Percentiles rank a stretch among this genome's conserved stretches.
Conservation (phyloP, 345 rosid genomes). For the Angophora floribunda region DNA sequence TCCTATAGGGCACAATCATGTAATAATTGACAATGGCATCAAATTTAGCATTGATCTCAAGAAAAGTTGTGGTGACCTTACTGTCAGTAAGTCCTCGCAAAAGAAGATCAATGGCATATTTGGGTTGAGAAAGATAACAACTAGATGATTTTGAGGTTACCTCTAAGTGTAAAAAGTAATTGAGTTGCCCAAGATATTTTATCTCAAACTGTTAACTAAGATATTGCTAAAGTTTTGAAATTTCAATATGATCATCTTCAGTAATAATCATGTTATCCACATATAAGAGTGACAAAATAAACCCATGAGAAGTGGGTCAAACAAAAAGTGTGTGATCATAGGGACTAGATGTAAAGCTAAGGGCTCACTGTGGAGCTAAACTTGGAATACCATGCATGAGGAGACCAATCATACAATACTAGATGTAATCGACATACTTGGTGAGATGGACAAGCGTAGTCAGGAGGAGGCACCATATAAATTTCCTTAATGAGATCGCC, state of each 20-base stretch:
- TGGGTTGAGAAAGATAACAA: too few relatives aligned
- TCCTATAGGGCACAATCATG: too few relatives aligned
- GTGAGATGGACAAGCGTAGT: neutral
- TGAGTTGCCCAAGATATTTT: too few relatives aligned
- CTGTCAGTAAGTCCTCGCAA: too few relatives aligned
- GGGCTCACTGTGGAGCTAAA: neutral
- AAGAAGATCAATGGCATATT: too few relatives aligned
- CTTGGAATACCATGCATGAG: neutral
- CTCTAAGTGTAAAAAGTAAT: too few relatives aligned
- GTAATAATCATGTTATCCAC: neutral
- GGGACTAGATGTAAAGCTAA: neutral
- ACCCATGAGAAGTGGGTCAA: neutral
- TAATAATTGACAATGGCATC: too few relatives aligned
- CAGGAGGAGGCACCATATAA: neutral
- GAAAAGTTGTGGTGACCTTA: too few relatives aligned
- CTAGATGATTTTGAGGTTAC: too few relatives aligned
- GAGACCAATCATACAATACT: neutral
- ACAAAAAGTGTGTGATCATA: neutral
- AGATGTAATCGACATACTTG: neutral
- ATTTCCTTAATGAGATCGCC: neutral
- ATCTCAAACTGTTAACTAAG: neutral
- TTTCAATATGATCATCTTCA: neutral
- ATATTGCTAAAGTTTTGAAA: neutral
- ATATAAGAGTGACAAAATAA: neutral
- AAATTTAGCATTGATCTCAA: too few relatives aligned